Percentiles rank a stretch among this genome's conserved stretches.
Conservation (phyloP, 2,329 filamentous ascomycete species). For the Colletotrichum sp. region DNA sequence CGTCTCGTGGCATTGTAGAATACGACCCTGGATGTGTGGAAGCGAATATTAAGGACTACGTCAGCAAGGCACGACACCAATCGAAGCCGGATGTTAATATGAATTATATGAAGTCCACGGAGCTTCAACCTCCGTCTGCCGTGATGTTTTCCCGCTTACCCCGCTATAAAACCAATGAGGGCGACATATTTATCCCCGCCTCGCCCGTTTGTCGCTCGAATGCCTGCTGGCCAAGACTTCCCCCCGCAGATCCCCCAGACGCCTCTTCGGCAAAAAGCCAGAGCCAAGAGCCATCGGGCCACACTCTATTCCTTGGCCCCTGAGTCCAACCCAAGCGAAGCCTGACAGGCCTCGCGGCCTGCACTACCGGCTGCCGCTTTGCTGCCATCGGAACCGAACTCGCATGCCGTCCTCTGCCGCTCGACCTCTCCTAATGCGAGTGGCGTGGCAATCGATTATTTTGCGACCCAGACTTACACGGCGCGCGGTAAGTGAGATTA, state of each 20-base stretch:
- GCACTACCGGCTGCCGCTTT: neutral
- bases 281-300: neutral
- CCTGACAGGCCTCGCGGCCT: neutral
- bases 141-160: neutral
- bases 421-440: neutral
- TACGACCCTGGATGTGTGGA: neutral
- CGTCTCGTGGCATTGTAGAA: neutral
- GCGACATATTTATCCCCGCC: neutral
- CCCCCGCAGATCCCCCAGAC: slow-evolving; percentile 8
- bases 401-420: neutral
- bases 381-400: neutral
- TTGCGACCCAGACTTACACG: neutral
- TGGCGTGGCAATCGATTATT: no score
- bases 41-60: neutral
- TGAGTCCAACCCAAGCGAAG: neutral
- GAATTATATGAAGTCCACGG: neutral
- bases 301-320: neutral
- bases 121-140: neutral
- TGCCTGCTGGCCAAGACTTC: slow-evolving; percentile 6
- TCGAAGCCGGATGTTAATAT: neutral
- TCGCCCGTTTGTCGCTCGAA: neutral
- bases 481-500: neutral
- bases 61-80: neutral
- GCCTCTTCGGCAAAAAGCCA: slow-evolving; percentile 5
- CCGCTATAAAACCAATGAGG: neutral